These are phyloP conservation scores for Aspergillus ellipticus DNA, from an alignment of 495 filamentous ascomycete species.

Conservation along the genomic window DNA sequence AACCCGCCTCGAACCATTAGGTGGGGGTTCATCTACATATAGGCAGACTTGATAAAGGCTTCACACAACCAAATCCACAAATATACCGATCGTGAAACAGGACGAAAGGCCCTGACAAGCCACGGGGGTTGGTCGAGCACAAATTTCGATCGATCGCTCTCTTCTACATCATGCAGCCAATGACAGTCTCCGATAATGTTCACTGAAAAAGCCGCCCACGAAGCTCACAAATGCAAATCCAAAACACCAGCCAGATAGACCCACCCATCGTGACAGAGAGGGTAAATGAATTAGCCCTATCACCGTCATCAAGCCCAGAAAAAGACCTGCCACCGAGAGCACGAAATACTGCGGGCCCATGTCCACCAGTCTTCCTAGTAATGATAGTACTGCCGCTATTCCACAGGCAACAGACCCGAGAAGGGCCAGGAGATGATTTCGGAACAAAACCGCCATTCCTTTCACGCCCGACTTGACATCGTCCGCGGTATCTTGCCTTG, in stretches of 20 bases:
- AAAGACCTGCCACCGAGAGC: not conserved
- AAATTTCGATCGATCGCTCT: no score
- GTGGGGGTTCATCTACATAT: not conserved
- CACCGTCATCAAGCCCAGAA: not conserved
- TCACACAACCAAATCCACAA: no score
- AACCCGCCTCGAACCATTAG: not conserved
- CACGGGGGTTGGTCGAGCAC: no score
- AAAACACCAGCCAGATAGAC: not conserved
- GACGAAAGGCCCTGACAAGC: no score
- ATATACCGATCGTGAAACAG: no score
- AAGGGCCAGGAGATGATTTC: not conserved
- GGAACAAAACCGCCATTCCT: conserved; percentile 33
- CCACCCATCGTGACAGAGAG: not conserved
- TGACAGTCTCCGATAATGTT: not conserved
- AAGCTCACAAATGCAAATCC: not conserved
- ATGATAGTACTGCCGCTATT: not conserved
- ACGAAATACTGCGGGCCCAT: not conserved
- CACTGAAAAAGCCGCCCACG: not conserved
- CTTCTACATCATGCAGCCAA: not conserved
- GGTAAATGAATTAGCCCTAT: not conserved
- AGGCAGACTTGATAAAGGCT: no score
- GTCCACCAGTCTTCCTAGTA: not conserved
- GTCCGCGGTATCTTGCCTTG: conserved; percentile 38
- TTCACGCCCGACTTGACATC: conserved; percentile 39
- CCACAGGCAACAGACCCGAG: not conserved